Base-by-base conservation (phyloP, 139 green algal species). In the Chlamydomonas sphaeroides region DNA sequence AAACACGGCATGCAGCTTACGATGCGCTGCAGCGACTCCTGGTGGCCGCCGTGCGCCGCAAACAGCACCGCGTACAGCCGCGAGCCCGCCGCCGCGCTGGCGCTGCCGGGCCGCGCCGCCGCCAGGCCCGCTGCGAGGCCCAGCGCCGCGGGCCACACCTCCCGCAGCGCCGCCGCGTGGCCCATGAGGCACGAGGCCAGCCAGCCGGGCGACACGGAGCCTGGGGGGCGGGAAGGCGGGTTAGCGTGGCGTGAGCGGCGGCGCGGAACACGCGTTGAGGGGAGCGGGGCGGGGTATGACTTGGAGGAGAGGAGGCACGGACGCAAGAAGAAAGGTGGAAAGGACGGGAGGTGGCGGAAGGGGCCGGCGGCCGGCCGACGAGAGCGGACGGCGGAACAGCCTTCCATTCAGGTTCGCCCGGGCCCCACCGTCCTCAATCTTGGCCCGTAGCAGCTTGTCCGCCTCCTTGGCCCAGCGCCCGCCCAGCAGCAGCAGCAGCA, bases 21-120 rank as follows among this genome's bases (percentile, higher is more conserved):
- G 53, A 89, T 74, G 25, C 85, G 67, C 68, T 89, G 48, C 68
- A 87, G 61, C 18, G 67, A 61, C 30, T 81, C 66, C 14, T 79
- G 49, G 17, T 20, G 57, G 23, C 14, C 38, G 36, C 79, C 78
- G 67, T 85, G 59, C 32, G 39, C 28, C 3, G 73, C 57, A 56
- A 89, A 89, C 67, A 89, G 57, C 32, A 68, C 28, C 0, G 73
- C 67, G 61, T 89, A 89, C 68, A 89, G 61, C 18, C 82, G 59
- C 20, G 49, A 61, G 32, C 72, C 73, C 53, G 85, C 85, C 38
- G 80, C 56, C 32, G 79, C 41, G 28, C 82, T 65, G 36, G 25
- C n/a, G 39, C 39, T 80, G 74, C 59, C 59, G 59, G 59, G 18
- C n/a, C 11, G 30, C 11, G 59, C 59, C 3, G 3, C 57, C 59